These are phyloP conservation scores for Vigna mungo DNA, from an alignment of 306 rosid species.

Conservation along the genomic window DNA sequence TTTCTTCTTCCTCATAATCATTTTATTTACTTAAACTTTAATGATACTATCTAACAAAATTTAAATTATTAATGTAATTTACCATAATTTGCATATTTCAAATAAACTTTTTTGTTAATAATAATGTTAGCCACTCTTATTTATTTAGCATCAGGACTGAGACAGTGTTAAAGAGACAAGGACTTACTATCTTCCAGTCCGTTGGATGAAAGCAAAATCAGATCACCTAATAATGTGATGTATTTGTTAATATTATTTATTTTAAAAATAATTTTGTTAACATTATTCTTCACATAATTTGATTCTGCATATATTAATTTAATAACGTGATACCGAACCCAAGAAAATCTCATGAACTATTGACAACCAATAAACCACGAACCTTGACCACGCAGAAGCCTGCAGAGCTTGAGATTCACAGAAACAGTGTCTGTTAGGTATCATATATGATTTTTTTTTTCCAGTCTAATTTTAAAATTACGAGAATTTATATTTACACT, in stretches of 20 bases:
- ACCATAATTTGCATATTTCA: not conserved
- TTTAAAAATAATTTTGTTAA: not conserved
- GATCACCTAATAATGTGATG: too few relatives aligned
- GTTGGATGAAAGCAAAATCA: conserved; percentile 43
- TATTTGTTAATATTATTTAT: too few relatives aligned
- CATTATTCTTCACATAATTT: too few relatives aligned
- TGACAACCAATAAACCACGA: conserved; percentile 41
- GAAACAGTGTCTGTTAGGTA: not conserved
- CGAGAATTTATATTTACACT: too few relatives aligned
- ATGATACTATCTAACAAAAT: not conserved
- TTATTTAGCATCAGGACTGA: not conserved
- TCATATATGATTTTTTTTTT: too few relatives aligned
- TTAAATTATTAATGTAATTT: not conserved
- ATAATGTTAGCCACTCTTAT: not conserved
- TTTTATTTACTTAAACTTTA: not conserved
- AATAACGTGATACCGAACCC: not conserved
- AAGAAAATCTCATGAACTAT: not conserved
- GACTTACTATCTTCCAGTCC: not conserved
- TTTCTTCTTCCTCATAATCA: not conserved
- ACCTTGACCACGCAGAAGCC: not conserved
- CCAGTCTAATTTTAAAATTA: too few relatives aligned
- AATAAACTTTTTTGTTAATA: not conserved
- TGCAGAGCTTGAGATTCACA: not conserved
- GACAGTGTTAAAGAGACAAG: not conserved
- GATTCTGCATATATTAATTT: not conserved